Base-by-base conservation (phyloP, 148 eudicot genomes). In the Camellia granthamiana region DNA sequence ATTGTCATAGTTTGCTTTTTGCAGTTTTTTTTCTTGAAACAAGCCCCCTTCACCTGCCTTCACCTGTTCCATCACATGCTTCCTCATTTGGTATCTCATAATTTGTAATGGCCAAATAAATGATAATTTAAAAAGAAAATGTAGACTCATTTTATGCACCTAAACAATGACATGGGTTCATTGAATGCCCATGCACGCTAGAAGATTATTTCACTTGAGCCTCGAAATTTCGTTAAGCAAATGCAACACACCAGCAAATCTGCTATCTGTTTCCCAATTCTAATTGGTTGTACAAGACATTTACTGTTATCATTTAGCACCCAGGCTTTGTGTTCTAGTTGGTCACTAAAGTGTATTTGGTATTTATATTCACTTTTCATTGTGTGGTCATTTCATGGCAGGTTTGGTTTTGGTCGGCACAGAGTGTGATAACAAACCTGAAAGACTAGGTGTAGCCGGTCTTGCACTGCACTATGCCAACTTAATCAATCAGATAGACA, bases 381-480 rank as follows among this genome's bases (percentile, higher is more conserved):
- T 71, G 21, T 52, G n/a, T 44, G 72, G 65, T 61, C 7, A 13
- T 54, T 82, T 77, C 46, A 64, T 85, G 69, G 81, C 95, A 92
- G 97, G 88, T 76, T 84, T 78, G 43, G 47, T 69, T 59, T 75
- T 54, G 23, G 68, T 86, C 69, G 81, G 72, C 51, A 86, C 86
- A 74, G 86, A 82, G 63, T 59, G 81, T 72, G 81, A 46, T 61
- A 63, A 81, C 56, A 79, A 81, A 86, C 81, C 81, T 66, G 93
- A 86, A 81, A 88, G 93, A 83, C 89, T 95, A 68, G 98, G 99
- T 47, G 81, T 72, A 82, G 91, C 95, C 83, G 99, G 99, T 81
- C 97, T 95, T 75, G 94, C 97, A 77, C 87, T 93, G 79, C 99
- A 95, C 81, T 95, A 95, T 82, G 97, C 99, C 69, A 93, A 95